Conservation (phyloP, 306 rosid genomes). For the Quercus gilva region DNA sequence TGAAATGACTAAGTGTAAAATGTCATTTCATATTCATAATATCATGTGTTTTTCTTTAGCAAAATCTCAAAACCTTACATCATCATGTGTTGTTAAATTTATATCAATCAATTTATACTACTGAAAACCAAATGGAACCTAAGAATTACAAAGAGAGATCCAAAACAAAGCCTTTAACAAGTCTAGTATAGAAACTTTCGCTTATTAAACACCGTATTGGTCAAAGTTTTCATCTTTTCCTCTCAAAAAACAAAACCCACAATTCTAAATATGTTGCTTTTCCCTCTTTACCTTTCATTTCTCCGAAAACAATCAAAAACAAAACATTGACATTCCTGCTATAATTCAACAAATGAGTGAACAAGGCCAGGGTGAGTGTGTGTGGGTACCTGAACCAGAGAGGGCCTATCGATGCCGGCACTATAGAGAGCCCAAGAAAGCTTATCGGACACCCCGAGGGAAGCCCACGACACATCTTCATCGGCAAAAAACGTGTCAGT, state of each 20-base stretch:
- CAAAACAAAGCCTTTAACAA: neutral
- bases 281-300: neutral
- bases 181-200: neutral
- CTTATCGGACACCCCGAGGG: conserved; percentile 75
- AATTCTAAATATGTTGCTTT: too few relatives aligned
- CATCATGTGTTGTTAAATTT: too few relatives aligned
- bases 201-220: neutral
- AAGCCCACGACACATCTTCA: conserved; percentile 71
- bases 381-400: conserved; percentile 63
- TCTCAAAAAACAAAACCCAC: neutral
- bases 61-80: too few relatives aligned
- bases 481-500: conserved; percentile 71
- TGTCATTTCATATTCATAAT: too few relatives aligned
- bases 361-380: neutral
- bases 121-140: too few relatives aligned
- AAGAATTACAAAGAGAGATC: neutral
- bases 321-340: neutral
- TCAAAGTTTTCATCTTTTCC: neutral
- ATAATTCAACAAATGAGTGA: neutral
- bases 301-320: neutral
- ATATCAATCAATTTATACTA: too few relatives aligned
- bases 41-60: too few relatives aligned
- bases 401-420: conserved; percentile 73
- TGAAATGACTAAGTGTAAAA: too few relatives aligned
- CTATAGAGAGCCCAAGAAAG: conserved; percentile 63